Evolutionary conservation across 2,329 filamentous ascomycete genomes (phyloP).

Genomic region (Calonectria montana): DNA sequence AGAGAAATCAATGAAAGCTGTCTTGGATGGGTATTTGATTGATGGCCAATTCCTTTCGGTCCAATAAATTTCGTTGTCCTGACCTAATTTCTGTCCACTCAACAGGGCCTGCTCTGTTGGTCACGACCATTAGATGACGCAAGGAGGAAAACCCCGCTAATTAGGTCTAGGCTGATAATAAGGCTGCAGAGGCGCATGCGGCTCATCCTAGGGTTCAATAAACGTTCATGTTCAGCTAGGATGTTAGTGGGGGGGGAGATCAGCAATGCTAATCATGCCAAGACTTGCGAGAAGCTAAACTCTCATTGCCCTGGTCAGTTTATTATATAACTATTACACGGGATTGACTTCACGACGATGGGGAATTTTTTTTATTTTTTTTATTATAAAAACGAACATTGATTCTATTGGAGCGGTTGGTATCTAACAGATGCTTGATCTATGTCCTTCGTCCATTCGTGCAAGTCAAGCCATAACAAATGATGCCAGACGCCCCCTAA

Average conservation of each 20-base stretch:
- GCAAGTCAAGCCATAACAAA: slow-evolving; percentile 19
- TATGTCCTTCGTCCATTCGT: slow-evolving; percentile 6
- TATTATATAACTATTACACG: neutral
- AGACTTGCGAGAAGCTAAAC: neutral
- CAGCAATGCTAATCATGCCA: neutral
- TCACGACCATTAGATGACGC: neutral
- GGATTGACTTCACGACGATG: neutral
- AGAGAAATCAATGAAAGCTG: neutral
- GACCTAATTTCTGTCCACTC: too few relatives aligned
- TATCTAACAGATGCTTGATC: slow-evolving; percentile 22
- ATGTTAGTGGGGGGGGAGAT: neutral
- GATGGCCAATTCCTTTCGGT: neutral
- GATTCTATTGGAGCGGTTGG: slow-evolving; percentile 13
- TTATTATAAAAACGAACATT: neutral
- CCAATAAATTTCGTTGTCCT: neutral
- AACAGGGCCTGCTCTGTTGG: neutral
- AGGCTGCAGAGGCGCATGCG: neutral
- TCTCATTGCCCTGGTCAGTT: neutral
- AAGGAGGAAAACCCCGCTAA: neutral
- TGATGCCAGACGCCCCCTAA: slow-evolving; percentile 33
- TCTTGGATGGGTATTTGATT: neutral
- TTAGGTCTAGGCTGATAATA: neutral
- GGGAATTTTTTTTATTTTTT: neutral
- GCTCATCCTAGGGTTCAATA: neutral
- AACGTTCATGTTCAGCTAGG: neutral